Conservation (phyloP, 371 early-diverging fungal species). For the Actinomucor elegans region DNA sequence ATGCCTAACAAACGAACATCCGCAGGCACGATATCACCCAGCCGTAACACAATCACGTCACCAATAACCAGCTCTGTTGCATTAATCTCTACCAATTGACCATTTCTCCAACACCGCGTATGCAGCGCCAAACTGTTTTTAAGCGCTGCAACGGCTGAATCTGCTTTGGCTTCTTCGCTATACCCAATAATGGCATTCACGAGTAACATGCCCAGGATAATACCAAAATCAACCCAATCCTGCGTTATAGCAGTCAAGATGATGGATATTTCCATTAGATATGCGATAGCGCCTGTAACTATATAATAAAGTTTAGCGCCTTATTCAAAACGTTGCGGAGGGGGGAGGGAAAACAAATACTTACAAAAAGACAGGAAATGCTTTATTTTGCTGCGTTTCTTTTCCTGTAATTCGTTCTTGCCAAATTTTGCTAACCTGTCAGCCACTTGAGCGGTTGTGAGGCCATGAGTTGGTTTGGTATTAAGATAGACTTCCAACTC, state of each 20-base stretch:
- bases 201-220: conserved; percentile 79
- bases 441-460: conserved; percentile 56
- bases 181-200: conserved; percentile 91
- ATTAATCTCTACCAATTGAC: conserved; percentile 79
- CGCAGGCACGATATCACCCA: conserved; percentile 95
- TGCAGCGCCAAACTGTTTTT: conserved; percentile 85
- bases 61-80: conserved; percentile 82
- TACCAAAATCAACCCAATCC: conserved; percentile 86
- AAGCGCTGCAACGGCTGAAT: conserved; percentile 87
- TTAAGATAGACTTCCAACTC: conserved; percentile 72
- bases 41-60: conserved; percentile 84
- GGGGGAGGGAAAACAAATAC: not conserved
- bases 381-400: conserved; percentile 78
- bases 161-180: conserved; percentile 88
- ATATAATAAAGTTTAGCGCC: not conserved
- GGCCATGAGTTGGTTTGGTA: conserved; percentile 66
- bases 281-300: conserved; percentile 86
- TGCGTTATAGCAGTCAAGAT: conserved; percentile 69
- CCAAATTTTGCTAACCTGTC: conserved; percentile 70
- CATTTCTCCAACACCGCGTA: conserved; percentile 78
- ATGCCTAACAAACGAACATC: conserved; percentile 88
- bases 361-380: conserved; percentile 87
- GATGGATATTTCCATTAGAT: conserved; percentile 80
- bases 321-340: too few relatives aligned
- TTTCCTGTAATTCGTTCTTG: conserved; percentile 76